A percentile compares a stretch with the other conserved stretches of the same genome.
These are phyloP conservation scores for Biscogniauxia mediterranea DNA, from an alignment of 2,329 filamentous ascomycete genomes.

Conservation along the genomic window DNA sequence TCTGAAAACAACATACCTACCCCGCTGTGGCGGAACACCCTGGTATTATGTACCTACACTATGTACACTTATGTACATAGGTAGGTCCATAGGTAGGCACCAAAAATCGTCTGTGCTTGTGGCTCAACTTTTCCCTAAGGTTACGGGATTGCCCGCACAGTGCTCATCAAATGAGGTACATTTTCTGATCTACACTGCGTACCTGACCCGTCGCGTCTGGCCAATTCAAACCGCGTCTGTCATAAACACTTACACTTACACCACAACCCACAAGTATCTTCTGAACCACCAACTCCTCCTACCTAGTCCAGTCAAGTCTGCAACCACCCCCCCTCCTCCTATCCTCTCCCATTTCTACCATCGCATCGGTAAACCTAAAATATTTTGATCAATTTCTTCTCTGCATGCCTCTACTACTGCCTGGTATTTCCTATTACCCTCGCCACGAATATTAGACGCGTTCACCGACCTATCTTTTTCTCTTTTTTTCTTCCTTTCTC, in stretches of 20 bases:
- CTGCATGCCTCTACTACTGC: not conserved
- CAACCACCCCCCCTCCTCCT: no score
- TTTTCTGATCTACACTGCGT: constrained; percentile 2
- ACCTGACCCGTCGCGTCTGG: constrained; percentile 18
- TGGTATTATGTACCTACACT: no score
- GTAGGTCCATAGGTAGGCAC: no score
- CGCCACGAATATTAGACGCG: constrained; percentile 2
- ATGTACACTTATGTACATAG: no score
- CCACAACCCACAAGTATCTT: constrained; percentile 12
- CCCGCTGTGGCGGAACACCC: constrained; percentile 6
- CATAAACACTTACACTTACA: constrained; percentile 25
- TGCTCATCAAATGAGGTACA: constrained; percentile 3
- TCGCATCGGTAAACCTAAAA: constrained; percentile 13
- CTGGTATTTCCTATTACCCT: not conserved
- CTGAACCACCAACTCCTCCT: not conserved
- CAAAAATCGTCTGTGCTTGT: not conserved
- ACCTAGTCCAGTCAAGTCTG: not conserved
- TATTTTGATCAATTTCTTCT: constrained; percentile 8
- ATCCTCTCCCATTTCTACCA: not conserved
- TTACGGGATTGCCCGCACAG: constrained; percentile 14
- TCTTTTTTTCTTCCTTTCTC: not conserved
- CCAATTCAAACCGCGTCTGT: constrained; percentile 19
- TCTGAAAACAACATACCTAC: not conserved
- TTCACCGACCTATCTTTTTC: not conserved
- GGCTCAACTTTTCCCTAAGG: not conserved